Percentiles rank a stretch among this genome's conserved stretches.
Evolutionary conservation across 306 rosid species (phyloP).

Genomic region (Spatholobus suberectus): DNA sequence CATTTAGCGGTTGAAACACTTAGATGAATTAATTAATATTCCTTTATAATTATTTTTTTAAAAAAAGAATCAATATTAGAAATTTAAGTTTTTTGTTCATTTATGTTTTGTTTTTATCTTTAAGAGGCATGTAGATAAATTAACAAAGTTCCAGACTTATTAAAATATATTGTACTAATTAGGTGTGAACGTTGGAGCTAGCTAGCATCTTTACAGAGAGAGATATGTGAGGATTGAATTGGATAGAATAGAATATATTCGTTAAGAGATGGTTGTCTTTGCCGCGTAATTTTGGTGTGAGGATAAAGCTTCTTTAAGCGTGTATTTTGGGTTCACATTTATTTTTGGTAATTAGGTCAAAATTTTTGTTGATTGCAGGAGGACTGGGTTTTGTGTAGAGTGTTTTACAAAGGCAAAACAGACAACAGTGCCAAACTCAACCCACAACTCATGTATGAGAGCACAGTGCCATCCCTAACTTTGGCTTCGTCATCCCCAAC

Average conservation of each 20-base stretch:
- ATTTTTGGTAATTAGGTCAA: conserved; percentile 43
- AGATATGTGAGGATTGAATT: not conserved
- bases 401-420: conserved; percentile 76
- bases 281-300: conserved; percentile 36
- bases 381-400: conserved; percentile 98
- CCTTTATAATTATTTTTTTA: not conserved
- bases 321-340: conserved; percentile 9
- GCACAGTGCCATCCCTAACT: conserved; percentile 43
- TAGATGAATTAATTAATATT: too few relatives aligned
- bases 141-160: not conserved
- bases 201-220: not conserved
- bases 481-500: conserved; percentile 54
- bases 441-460: conserved; percentile 53
- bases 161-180: not conserved
- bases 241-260: conserved; percentile 41
- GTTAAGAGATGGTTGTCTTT: not conserved
- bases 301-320: conserved; percentile 41
- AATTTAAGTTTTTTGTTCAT: not conserved
- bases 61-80: not conserved
- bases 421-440: conserved; percentile 57
- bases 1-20: conserved; percentile 12
- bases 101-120: not conserved
- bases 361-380: conserved; percentile 62
- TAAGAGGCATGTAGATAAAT: not conserved
- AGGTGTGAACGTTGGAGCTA: too few relatives aligned